phyloP scores from a whole-genome alignment of 768 basidiomycete genomes.

The Lactifluus hygrophoroides region DNA sequence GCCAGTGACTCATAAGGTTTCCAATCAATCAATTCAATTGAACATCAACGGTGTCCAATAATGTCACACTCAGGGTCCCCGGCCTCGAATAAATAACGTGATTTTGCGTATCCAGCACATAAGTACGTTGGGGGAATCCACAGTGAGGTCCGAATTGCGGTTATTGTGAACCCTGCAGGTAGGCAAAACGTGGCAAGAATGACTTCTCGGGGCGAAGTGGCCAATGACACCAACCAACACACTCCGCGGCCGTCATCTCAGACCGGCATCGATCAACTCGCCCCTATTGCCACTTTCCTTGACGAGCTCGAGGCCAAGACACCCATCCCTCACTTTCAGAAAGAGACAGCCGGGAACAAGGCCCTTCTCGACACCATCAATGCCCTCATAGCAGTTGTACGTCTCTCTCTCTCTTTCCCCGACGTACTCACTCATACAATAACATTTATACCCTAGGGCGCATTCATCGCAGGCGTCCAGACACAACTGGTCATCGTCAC shows the following conservation, averaged over 20 bases:
- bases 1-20: no score
- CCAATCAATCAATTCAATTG: no score
- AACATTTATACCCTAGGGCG: not conserved
- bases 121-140: no score
- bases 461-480: constrained; percentile 21
- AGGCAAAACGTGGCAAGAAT: not conserved
- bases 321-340: constrained; percentile 1
- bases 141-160: no score
- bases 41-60: no score
- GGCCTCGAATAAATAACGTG: no score
- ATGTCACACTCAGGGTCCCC: no score
- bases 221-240: not conserved
- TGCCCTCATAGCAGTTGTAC: constrained; percentile 11
- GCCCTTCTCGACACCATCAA: constrained; percentile 17
- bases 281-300: constrained; percentile 1
- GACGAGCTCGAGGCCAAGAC: constrained; percentile 11
- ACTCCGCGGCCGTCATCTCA: not conserved
- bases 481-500: constrained; percentile 7
- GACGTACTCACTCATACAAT: not conserved
- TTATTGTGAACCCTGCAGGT: no score
- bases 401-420: not conserved
- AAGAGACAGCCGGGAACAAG: constrained; percentile 5
- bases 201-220: not conserved
- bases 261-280: not conserved
- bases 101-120: no score